These are phyloP conservation scores for Jackrogersella multiformis DNA, from an alignment of 495 filamentous ascomycete species.

Conservation along the genomic window DNA sequence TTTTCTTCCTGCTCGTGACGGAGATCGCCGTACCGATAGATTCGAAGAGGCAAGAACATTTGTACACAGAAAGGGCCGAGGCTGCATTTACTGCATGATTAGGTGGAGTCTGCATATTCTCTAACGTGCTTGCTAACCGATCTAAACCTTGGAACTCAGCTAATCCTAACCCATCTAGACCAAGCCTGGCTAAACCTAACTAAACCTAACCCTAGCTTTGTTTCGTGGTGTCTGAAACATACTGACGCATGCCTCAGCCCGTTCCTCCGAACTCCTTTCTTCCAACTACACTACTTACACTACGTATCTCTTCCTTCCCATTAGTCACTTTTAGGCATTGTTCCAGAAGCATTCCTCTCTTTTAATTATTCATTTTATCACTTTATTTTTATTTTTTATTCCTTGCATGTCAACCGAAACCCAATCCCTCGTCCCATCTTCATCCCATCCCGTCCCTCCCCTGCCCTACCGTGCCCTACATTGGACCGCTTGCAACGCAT, in stretches of 20 bases:
- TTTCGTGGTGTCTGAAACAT: constrained; percentile 43
- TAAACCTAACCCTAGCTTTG: neutral
- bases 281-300: too few relatives aligned
- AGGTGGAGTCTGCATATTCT: constrained; percentile 35
- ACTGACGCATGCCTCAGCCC: constrained; percentile 34
- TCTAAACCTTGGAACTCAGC: too few relatives aligned
- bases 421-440: constrained; percentile 22
- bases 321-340: constrained; percentile 41
- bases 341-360: constrained; percentile 47
- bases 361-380: constrained; percentile 39
- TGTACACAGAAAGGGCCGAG: neutral
- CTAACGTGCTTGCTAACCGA: constrained; percentile 16
- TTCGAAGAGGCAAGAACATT: neutral
- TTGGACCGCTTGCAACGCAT: constrained; percentile 9
- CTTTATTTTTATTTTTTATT: constrained; percentile 44
- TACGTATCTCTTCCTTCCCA: constrained; percentile 27
- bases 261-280: constrained; percentile 32
- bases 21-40: neutral
- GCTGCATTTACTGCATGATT: neutral
- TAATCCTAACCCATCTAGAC: too few relatives aligned
- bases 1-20: neutral
- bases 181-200: neutral
- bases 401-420: constrained; percentile 25
- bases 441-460: too few relatives aligned
- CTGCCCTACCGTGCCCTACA: constrained; percentile 1